These are phyloP conservation scores for Fragaria nilgerrensis DNA, from an alignment of 306 rosid species.

Conservation along the genomic window DNA sequence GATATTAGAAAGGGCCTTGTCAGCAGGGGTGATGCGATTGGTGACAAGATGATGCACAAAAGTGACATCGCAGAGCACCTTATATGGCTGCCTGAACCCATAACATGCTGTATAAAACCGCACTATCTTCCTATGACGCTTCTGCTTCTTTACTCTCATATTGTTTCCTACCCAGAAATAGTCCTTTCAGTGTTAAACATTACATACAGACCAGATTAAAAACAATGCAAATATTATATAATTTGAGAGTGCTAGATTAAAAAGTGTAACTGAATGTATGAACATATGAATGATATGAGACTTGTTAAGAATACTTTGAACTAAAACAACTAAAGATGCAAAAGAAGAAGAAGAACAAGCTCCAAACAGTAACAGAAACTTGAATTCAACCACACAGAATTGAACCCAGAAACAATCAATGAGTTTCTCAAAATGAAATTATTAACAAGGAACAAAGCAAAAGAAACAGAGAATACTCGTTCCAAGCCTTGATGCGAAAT, in stretches of 20 bases:
- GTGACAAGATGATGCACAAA: constrained; percentile 68
- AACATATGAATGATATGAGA: neutral
- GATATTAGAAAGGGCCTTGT: constrained; percentile 49
- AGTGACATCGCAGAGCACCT: constrained; percentile 75
- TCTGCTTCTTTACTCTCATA: constrained; percentile 73
- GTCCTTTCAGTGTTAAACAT: neutral
- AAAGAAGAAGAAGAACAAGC: too few relatives aligned
- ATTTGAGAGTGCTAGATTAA: neutral
- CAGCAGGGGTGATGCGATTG: constrained; percentile 66
- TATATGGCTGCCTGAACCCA: constrained; percentile 69
- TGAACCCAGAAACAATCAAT: too few relatives aligned
- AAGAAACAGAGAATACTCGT: too few relatives aligned
- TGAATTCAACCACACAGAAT: too few relatives aligned
- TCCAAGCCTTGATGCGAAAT: too few relatives aligned
- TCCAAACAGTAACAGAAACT: too few relatives aligned
- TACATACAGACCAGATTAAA: neutral
- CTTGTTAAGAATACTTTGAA: neutral
- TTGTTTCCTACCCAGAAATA: neutral
- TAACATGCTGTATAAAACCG: constrained; percentile 68
- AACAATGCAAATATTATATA: neutral
- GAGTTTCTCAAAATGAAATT: too few relatives aligned
- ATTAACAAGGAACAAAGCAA: too few relatives aligned
- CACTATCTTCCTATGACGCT: constrained; percentile 65
- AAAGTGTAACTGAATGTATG: neutral
- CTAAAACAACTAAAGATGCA: too few relatives aligned